These are phyloP conservation scores for Eucalyptus shirleyi DNA, from an alignment of 345 rosid genomes.

Conservation along the genomic window DNA sequence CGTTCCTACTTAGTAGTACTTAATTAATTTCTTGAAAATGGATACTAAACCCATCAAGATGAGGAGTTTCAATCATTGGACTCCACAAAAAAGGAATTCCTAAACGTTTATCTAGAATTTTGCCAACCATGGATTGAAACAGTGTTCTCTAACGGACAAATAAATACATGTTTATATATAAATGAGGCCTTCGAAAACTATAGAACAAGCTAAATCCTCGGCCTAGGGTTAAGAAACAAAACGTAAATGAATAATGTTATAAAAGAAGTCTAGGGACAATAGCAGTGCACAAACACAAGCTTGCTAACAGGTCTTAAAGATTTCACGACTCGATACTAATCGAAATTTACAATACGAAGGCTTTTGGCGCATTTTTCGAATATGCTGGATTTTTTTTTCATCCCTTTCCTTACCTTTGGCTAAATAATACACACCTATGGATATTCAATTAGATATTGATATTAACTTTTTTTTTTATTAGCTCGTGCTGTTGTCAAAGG, in stretches of 20 bases:
- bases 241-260: neutral
- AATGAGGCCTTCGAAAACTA: neutral
- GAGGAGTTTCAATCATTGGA: neutral
- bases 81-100: neutral
- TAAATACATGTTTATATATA: neutral
- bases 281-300: neutral
- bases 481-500: neutral
- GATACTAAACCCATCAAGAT: neutral
- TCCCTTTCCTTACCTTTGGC: neutral
- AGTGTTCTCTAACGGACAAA: neutral
- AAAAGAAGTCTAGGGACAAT: neutral
- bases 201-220: neutral
- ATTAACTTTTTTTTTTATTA: neutral
- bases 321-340: neutral
- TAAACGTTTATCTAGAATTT: neutral
- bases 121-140: neutral
- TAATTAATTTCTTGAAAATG: neutral
- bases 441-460: neutral
- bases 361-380: neutral
- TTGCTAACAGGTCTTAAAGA: neutral
- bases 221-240: neutral
- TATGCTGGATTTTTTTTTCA: neutral
- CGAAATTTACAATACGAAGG: neutral
- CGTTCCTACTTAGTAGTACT: neutral
- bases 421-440: neutral